Base-by-base conservation (phyloP, 495 filamentous ascomycete genomes). In the Trichoderma orchidacearum region DNA sequence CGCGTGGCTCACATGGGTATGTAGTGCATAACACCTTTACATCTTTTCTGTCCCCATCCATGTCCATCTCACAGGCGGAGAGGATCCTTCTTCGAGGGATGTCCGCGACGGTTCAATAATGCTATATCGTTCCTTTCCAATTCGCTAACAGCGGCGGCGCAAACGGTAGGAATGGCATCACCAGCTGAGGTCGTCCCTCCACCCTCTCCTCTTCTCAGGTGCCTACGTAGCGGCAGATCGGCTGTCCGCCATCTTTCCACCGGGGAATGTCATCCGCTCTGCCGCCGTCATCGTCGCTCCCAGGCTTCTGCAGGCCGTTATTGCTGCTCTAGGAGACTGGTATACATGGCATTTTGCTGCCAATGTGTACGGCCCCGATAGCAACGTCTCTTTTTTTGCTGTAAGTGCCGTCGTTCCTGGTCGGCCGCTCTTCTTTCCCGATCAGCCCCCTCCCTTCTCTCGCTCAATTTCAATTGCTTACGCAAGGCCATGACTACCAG, bases 1-100 rank as follows among this genome's bases (percentile, higher is more conserved):
- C 35, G 87, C 90, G 21, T 97, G 90, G 90, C 76, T 99, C 61
- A 99, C 94, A 56, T 99, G 93, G 93, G 92, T 95, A 72, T 59
- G 78, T 74, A 25, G 11, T 9, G 32, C 45, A 1, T 17, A 28
- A 54, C 34, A 25, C 50, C 52, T 59, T 34, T 17, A 18, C 45
- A 21, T 28, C 28, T 12, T 13, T 41, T 30, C 30, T 58, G 30
- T 6, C 8, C 2, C 25, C 15, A 55, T n/a, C 8, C 27, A 27
- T 27, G 27, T 48, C 18, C 21, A 41, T 27, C 7, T 11, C n/a
- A n/a, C n/a, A n/a, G n/a, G n/a, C n/a, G n/a, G n/a, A n/a, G n/a
- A n/a, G n/a, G n/a, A n/a, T n/a, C n/a, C n/a, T n/a, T n/a, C n/a
- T n/a, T n/a, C n/a, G n/a, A n/a, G n/a, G n/a, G n/a, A n/a, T n/a